Evolutionary conservation across 768 basidiomycete genomes (phyloP), one percentile per base, ranked within the genome.

Genomic region (Rhodotorula kratochvilovae): DNA sequence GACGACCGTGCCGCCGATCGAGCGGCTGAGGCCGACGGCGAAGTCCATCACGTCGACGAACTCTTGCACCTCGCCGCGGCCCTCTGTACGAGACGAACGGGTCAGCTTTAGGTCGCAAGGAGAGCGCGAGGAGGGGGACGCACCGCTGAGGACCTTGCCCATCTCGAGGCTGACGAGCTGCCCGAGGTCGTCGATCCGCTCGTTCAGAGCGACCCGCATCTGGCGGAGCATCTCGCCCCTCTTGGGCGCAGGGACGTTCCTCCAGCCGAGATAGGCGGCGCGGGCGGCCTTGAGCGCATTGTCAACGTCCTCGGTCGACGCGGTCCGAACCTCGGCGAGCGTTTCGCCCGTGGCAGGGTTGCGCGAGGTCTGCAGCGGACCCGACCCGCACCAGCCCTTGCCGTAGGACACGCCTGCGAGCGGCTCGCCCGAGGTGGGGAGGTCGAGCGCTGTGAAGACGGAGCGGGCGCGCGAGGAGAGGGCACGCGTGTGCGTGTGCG

Each of bases 261-360:
- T 84, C 80, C 95, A 88, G 69, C 81, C 76, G 15, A 81, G 80
- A 78, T 88, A 89, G 11, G 93, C 94, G 61, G 90, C 89, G 55
- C 88, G 84, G 21, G 90, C 84, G 73, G 85, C 88, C 67, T 84
- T 84, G 69, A 98, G 79, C 6, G 88, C 85, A 27, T 83, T 81
- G 65, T 88, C 85, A 7, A 93, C 84, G 77, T 97, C 94, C 66
- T 84, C 81, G 16, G 87, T 86, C 16, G 88, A 86, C 1, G 90
- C 88, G 86, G 89, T 71, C 16, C 36, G 70, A 17, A 66, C 62
- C 45, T 42, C 29, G 48, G 89, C 93, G 48, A 97, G 82, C 25
- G 87, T 82, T 78, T 95, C 92, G 5, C 92, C 92, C 25, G 92
- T 95, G 16, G 91, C 86, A 23, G 92, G 92, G 79, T 92, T 95